These are phyloP conservation scores for Amylostereum areolatum DNA, from an alignment of 1,284 basidiomycete species.

Conservation along the genomic window DNA sequence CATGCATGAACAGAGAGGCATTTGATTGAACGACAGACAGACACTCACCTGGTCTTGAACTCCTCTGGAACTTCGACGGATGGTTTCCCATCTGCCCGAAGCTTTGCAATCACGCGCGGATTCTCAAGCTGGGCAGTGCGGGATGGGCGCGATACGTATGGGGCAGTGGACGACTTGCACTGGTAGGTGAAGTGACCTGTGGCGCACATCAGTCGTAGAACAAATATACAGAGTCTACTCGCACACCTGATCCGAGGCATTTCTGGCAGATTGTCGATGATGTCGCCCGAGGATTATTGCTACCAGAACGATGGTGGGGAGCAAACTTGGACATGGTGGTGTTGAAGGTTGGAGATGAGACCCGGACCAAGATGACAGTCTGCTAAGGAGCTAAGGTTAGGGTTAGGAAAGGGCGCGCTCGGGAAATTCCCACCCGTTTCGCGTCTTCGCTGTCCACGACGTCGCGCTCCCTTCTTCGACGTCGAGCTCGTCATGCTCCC, in stretches of 20 bases:
- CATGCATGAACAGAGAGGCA: slow-evolving; percentile 1
- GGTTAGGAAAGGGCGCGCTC: background rate
- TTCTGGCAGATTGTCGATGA: slow-evolving; percentile 72
- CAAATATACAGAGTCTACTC: no score
- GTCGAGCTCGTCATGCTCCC: no score
- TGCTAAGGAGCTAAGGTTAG: no score
- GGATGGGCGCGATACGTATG: slow-evolving; percentile 73
- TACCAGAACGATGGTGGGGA: slow-evolving; percentile 55
- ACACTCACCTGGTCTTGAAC: slow-evolving; percentile 66
- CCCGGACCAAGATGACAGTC: no score
- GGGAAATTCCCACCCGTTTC: background rate
- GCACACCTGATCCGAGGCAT: slow-evolving; percentile 57
- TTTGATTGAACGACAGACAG: no score
- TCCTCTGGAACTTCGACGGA: slow-evolving; percentile 75
- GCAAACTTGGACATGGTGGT: slow-evolving; percentile 69
- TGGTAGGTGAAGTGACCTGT: slow-evolving; percentile 76
- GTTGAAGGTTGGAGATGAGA: no score
- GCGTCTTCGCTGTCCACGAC: background rate
- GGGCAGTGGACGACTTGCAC: slow-evolving; percentile 59
- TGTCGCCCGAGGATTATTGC: slow-evolving; percentile 56
- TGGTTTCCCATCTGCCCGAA: slow-evolving; percentile 60
- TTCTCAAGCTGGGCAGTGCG: slow-evolving; percentile 74
- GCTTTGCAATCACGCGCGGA: slow-evolving; percentile 54
- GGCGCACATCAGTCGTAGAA: background rate
- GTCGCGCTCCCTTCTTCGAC: background rate